Base-by-base conservation (phyloP, 108 stramenopile genomes). In the Schizochytrium sp. region DNA sequence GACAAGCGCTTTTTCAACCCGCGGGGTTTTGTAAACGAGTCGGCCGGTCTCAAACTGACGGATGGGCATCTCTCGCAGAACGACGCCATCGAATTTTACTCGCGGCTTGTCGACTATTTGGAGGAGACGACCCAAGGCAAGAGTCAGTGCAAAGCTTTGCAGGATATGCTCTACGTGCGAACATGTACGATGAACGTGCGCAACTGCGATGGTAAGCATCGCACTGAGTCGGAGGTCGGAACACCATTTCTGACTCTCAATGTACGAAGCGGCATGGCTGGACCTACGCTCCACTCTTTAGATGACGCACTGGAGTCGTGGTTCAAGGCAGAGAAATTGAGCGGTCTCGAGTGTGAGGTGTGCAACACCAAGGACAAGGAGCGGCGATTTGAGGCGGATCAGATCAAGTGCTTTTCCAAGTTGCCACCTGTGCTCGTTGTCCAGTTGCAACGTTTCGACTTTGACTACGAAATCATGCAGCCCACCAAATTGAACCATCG, bases 391-490 rank as follows among this genome's bases (percentile, higher is more conserved):
- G 76, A 83, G 25, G 76, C 76, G 51, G 76, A 83, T 34, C 76
- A 83, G 51, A 34, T 83, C 76, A 83, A 83, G 23, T 83, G 76
- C 51, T 83, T 83, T 34, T 83, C 76, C n/a, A 47, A 83, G 76
- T 45, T 83, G n/a, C 76, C 76, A 6, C 76, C 76, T 12, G 76
- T 83, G 45, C 76, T 83, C 10, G 76, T 83, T 53, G 76, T 83
- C 16, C 76, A 83, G 5, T 45, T 83, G n/a, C 76, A 83, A 23
- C 76, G 76, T 6, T 83, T 83, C 48, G 76, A 83, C 51, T 83
- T 83, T 53, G 76, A 83, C 51, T 83, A 83, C 51, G 76, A 83
- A 23, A 83, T 53, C 48, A 83, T 83, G 76, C 76, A 83, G 76
- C 76, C 76, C n/a, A 83, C 76, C 25, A 83, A 83, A 45, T 45